Evolutionary conservation across 129 eudicot genomes (phyloP), one percentile per base, ranked within the genome.

Genomic region (Flaveria ramosissima): DNA sequence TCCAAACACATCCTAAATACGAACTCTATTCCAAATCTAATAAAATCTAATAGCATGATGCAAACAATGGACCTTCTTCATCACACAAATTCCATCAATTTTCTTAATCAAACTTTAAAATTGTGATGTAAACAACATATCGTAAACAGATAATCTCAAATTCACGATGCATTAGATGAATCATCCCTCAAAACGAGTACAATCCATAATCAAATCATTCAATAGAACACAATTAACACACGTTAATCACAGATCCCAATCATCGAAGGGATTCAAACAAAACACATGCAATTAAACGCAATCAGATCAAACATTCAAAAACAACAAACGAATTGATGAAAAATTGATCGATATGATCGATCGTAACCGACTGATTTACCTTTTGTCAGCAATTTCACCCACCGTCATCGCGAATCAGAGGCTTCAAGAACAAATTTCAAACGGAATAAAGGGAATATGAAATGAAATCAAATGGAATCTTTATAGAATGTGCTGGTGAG

Each of bases 401-500:
- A 57, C 79, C 69, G 79, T 73, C 79, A 73, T 80, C 51, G 63
- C 73, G 55, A 1, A 16, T 3, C 21, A 50, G 16, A 61, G 56
- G 24, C 65, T 52, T 46, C 43, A 66, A 66, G 70, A 80, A 26
- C 70, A 43, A 73, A 80, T 73, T 43, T 65, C 14, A 24, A 24
- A 68, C 57, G 10, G 32, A 78, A 26, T 68, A 7, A 45, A 21
- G 1, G 46, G 30, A 2, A 27, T 27, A 27, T 43, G 62, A 24
- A 70, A 23, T 23, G 39, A 59, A 21, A 50, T 24, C 20, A 14
- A 45, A 62, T 47, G 74, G 60, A 61, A 48, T 16, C 24, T 63
- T 55, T 56, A 73, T 52, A 47, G 84, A 80, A 80, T 80, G 74
- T 80, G 84, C 77, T 66, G 41, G 2, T 26, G 3, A 72, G 5